These are phyloP conservation scores for Wickerhamiella azymoides DNA, from an alignment of 805 yeast genomes.

Conservation along the genomic window DNA sequence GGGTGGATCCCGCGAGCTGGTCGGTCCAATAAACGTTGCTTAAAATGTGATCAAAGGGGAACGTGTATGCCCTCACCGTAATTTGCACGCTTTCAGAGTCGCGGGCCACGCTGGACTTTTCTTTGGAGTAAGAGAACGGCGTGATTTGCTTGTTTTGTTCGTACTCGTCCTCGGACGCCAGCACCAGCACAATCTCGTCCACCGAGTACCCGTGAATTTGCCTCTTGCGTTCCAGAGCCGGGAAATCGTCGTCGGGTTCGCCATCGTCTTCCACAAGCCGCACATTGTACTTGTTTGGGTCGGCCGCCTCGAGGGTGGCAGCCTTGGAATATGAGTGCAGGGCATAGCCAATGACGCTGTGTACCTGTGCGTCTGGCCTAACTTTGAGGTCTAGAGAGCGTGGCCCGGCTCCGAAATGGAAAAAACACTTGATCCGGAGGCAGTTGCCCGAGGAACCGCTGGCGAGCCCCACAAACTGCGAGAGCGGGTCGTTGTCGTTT, in stretches of 20 bases:
- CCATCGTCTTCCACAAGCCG: constrained; percentile 89
- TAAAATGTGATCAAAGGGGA: constrained; percentile 23
- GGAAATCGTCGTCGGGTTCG: constrained; percentile 79
- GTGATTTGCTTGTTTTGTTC: constrained; percentile 23
- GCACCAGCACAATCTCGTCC: constrained; percentile 67
- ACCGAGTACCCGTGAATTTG: constrained; percentile 57
- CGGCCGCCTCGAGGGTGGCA: constrained; percentile 22
- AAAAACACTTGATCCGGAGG: constrained; percentile 22
- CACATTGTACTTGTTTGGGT: constrained; percentile 62
- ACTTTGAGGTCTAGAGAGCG: constrained; percentile 23
- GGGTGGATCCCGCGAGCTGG: constrained; percentile 14
- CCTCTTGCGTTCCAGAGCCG: constrained; percentile 62
- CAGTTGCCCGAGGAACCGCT: constrained; percentile 10
- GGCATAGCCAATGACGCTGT: constrained; percentile 43
- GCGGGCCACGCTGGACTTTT: not conserved
- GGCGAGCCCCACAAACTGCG: constrained; percentile 16
- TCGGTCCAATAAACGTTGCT: constrained; percentile 21
- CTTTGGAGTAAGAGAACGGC: constrained; percentile 13
- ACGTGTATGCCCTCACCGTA: constrained; percentile 20
- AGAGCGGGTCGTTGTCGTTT: constrained; percentile 13
- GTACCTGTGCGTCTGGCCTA: constrained; percentile 31
- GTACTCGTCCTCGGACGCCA: constrained; percentile 31
- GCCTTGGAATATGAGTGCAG: constrained; percentile 24
- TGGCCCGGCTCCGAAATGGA: constrained; percentile 24
- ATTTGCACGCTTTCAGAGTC: constrained; percentile 9